A percentile compares a stretch with the other conserved stretches of the same genome.
These are phyloP conservation scores for Grosmannia serpens DNA, from an alignment of 2,329 filamentous ascomycete species.

Conservation along the genomic window DNA sequence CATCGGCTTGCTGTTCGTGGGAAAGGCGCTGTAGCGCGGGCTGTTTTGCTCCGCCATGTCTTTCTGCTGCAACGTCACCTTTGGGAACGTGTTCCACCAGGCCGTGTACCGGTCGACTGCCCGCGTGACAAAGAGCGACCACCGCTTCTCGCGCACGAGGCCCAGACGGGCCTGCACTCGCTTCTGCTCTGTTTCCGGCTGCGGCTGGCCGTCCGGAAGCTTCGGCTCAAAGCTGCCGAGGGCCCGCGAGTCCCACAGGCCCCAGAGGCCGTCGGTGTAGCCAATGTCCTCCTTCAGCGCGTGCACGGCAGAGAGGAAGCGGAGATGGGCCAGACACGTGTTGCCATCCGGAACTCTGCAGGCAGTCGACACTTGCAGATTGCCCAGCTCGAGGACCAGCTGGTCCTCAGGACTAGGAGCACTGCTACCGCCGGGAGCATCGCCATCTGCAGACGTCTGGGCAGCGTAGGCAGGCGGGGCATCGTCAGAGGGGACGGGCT, in stretches of 20 bases:
- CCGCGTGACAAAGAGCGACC: slow-evolving; percentile 57
- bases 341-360: slow-evolving; percentile 29
- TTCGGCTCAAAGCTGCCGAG: slow-evolving; percentile 6
- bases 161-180: slow-evolving; percentile 33
- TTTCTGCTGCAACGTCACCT: slow-evolving; percentile 20
- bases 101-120: slow-evolving; percentile 56
- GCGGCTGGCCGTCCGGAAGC: slow-evolving; percentile 2
- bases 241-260: slow-evolving; percentile 40
- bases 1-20: slow-evolving; percentile 5
- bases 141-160: slow-evolving; percentile 57
- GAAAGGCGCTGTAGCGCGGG: slow-evolving; percentile 23
- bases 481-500: too few relatives aligned
- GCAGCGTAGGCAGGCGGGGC: too few relatives aligned
- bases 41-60: slow-evolving; percentile 20
- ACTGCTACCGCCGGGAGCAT: too few relatives aligned
- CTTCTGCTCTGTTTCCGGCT: slow-evolving; percentile 15
- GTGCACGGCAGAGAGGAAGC: slow-evolving; percentile 58
- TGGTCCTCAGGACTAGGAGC: not conserved
- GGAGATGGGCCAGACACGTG: slow-evolving; percentile 61
- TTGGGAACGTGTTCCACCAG: slow-evolving; percentile 45
- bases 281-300: slow-evolving; percentile 55
- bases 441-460: too few relatives aligned
- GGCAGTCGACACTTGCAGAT: not conserved
- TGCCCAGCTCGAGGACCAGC: not conserved
- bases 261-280: slow-evolving; percentile 55